phyloP scores from a whole-genome alignment of 345 rosid species.

The Gossypium mustelinum region DNA sequence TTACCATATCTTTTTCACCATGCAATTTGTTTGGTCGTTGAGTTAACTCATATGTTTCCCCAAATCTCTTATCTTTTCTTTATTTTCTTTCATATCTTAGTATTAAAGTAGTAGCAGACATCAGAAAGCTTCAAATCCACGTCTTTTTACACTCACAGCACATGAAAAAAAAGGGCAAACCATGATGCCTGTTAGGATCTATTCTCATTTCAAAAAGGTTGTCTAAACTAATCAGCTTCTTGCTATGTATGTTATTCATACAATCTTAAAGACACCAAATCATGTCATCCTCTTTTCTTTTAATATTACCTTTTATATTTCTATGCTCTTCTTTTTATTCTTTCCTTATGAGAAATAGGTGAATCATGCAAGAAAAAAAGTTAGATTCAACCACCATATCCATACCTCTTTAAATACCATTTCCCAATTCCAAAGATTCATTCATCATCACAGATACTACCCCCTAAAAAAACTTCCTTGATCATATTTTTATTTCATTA shows the following conservation, averaged over 20 bases:
- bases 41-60: too few relatives aligned
- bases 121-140: constrained; percentile 41
- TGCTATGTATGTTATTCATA: too few relatives aligned
- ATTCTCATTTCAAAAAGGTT: not conserved
- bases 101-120: constrained; percentile 21
- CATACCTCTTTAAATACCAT: constrained; percentile 15
- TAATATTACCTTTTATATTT: not conserved
- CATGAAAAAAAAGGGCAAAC: too few relatives aligned
- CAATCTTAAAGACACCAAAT: too few relatives aligned
- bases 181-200: not conserved
- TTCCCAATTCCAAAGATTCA: not conserved
- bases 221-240: too few relatives aligned
- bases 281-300: too few relatives aligned
- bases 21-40: not conserved
- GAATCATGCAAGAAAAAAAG: constrained; percentile 32
- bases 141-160: not conserved
- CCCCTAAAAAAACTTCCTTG: not conserved
- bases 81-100: constrained; percentile 8
- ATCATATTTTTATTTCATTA: not conserved
- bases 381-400: constrained; percentile 11
- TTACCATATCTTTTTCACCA: not conserved
- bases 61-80: too few relatives aligned
- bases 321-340: constrained; percentile 12
- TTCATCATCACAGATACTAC: not conserved
- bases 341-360: constrained; percentile 21